Percentiles rank a stretch among this genome's conserved stretches.
phyloP scores from a whole-genome alignment of 345 rosid species.

The Eucalyptus regnans region DNA sequence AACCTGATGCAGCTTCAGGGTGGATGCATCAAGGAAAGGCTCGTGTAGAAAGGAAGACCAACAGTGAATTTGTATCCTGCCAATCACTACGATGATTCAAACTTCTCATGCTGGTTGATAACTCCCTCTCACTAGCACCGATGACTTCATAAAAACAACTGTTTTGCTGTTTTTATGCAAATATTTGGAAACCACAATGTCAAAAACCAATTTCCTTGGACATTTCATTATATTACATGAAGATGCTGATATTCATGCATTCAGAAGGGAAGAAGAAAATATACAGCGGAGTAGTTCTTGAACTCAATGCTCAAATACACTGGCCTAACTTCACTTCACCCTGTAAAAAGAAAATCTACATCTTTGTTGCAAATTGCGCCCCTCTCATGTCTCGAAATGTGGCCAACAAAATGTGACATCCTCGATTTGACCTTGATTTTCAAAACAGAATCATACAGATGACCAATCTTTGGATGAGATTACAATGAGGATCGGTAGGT shows the following conservation, averaged over 20 bases:
- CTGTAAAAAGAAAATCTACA: not conserved
- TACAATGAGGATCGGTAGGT: too few species aligned
- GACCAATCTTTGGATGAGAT: accelerated
- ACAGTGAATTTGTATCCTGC: not conserved
- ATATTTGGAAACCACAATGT: not conserved
- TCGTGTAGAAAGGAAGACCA: not conserved
- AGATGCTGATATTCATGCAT: not conserved
- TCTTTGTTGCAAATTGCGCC: not conserved
- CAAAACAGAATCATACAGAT: too few species aligned
- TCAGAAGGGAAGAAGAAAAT: not conserved
- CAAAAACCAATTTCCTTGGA: not conserved
- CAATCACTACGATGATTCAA: not conserved
- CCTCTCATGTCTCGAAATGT: not conserved
- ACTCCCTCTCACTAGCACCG: not conserved
- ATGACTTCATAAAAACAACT: not conserved
- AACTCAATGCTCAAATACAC: not conserved
- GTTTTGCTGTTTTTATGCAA: not conserved
- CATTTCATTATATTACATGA: not conserved
- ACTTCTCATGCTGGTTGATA: not conserved
- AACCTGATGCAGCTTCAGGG: not conserved
- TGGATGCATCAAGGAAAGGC: not conserved
- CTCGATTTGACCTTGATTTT: too few species aligned
- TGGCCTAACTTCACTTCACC: not conserved
- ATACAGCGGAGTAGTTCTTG: not conserved
- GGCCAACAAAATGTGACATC: not conserved